These are phyloP conservation scores for Solanum medicagineum DNA, from an alignment of 257 asterid genomes.

Conservation along the genomic window DNA sequence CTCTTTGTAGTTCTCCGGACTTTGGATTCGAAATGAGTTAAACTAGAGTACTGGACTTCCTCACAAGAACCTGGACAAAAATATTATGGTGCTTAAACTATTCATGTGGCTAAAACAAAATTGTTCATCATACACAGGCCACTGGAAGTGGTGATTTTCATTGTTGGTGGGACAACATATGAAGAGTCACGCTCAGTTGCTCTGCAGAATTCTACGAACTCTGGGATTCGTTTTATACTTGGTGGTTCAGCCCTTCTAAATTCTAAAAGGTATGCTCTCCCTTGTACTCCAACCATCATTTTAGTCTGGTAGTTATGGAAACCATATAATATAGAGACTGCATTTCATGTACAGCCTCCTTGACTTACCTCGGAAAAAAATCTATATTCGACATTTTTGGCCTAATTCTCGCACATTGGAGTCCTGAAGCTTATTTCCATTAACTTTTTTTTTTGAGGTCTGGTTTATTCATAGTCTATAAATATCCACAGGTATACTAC, in stretches of 20 bases:
- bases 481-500: too few relatives aligned
- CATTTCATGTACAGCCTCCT: background rate
- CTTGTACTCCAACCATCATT: background rate
- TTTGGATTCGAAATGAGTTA: background rate
- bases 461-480: too few relatives aligned
- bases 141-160: conserved; percentile 83
- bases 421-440: background rate
- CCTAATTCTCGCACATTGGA: background rate
- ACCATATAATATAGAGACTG: background rate
- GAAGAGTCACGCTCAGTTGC: conserved; percentile 93
- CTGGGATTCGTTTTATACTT: conserved; percentile 85
- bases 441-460: background rate
- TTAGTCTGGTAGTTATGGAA: background rate
- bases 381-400: background rate
- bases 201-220: conserved; percentile 61
- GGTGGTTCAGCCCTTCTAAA: conserved; percentile 88
- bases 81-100: background rate
- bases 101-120: background rate
- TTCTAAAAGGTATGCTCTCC: conserved; percentile 57
- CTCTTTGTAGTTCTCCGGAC: background rate
- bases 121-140: conserved; percentile 34
- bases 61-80: background rate
- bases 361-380: background rate
- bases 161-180: conserved; percentile 93
- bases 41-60: background rate